A percentile compares a stretch with the other conserved stretches of the same genome.
Evolutionary conservation across 2,329 filamentous ascomycete genomes (phyloP).

Genomic region (Camillea tinctor): DNA sequence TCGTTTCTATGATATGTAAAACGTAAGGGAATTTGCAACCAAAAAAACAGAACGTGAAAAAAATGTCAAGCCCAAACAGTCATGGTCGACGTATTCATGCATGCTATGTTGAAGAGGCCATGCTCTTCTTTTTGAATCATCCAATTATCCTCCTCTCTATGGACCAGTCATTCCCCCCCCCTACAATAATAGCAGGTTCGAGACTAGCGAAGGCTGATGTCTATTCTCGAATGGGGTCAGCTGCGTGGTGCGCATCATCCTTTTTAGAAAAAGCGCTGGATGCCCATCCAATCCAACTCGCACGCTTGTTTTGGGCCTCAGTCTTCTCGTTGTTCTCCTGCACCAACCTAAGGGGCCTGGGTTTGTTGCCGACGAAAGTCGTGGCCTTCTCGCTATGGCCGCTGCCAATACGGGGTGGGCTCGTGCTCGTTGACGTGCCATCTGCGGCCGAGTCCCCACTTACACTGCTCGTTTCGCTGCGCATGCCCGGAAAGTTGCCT

Average conservation of each 20-base stretch:
- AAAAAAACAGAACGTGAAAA: not conserved
- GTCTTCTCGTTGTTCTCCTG: conserved; percentile 67
- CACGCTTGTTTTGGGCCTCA: conserved; percentile 53
- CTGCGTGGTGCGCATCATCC: conserved; percentile 39
- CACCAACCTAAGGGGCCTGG: conserved; percentile 81
- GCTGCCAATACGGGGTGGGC: conserved; percentile 48
- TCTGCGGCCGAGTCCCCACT: conserved; percentile 66
- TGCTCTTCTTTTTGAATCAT: not conserved
- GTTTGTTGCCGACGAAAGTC: conserved; percentile 68
- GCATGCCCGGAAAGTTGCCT: conserved; percentile 72
- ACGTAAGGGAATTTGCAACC: not conserved
- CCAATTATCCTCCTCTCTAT: not conserved
- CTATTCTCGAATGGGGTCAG: conserved; percentile 19
- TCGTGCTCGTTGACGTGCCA: conserved; percentile 48
- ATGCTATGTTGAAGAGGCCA: not conserved
- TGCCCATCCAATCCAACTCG: conserved; percentile 65
- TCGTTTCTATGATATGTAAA: not conserved
- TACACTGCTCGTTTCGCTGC: conserved; percentile 62
- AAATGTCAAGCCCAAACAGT: not conserved
- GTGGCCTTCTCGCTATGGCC: conserved; percentile 51
- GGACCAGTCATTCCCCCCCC: not conserved
- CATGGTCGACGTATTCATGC: not conserved
- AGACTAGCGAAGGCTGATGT: not conserved
- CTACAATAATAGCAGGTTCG: not conserved
- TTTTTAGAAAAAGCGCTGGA: conserved; percentile 43